Percentiles rank a stretch among this genome's conserved stretches.
These are phyloP conservation scores for Malassezia sympodialis DNA, from an alignment of 1,284 basidiomycete species.

Conservation along the genomic window DNA sequence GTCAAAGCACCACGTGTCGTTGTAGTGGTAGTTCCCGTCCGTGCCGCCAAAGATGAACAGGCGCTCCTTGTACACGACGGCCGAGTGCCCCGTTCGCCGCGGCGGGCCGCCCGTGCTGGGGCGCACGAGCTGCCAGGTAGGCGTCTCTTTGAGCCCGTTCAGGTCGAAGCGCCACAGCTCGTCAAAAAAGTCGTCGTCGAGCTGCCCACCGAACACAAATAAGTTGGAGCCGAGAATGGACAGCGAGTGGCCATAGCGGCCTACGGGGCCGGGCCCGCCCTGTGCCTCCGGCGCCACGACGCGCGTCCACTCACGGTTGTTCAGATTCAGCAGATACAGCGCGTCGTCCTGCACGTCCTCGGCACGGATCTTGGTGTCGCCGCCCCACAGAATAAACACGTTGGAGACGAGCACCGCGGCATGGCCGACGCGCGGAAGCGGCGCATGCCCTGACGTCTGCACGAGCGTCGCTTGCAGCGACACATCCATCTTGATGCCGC, in stretches of 20 bases:
- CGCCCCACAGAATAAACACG: slow-evolving; percentile 95
- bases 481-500: slow-evolving; percentile 32
- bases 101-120: slow-evolving; percentile 63
- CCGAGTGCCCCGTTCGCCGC: slow-evolving; percentile 82
- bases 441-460: slow-evolving; percentile 73
- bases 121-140: slow-evolving; percentile 62
- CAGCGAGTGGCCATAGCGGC: slow-evolving; percentile 90
- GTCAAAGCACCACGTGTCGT: slow-evolving; percentile 97
- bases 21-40: slow-evolving; percentile 96
- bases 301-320: slow-evolving; percentile 78
- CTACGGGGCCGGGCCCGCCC: slow-evolving; percentile 58
- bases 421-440: slow-evolving; percentile 84
- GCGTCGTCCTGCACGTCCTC: slow-evolving; percentile 82
- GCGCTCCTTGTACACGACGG: slow-evolving; percentile 72
- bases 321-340: slow-evolving; percentile 87
- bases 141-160: slow-evolving; percentile 45
- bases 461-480: slow-evolving; percentile 54
- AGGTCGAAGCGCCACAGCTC: slow-evolving; percentile 96
- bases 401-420: slow-evolving; percentile 89
- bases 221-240: slow-evolving; percentile 84
- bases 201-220: slow-evolving; percentile 92
- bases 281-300: slow-evolving; percentile 51
- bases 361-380: slow-evolving; percentile 69
- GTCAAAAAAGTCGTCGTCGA: slow-evolving; percentile 72
- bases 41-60: slow-evolving; percentile 89